phyloP scores from a whole-genome alignment of 2,329 filamentous ascomycete species.

The Nothophaeocryptopus gaeumannii region DNA sequence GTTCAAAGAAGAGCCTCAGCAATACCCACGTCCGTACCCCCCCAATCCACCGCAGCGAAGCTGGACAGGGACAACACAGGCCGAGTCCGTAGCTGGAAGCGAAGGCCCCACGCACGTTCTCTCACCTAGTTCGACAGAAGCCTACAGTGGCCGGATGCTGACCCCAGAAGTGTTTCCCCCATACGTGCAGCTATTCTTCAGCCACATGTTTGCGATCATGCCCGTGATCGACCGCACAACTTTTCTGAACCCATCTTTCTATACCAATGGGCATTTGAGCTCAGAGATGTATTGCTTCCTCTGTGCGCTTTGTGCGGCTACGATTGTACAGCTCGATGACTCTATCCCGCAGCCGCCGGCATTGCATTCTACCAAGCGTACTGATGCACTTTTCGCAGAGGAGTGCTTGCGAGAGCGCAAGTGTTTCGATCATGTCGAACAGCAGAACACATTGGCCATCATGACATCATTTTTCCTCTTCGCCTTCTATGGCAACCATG shows the following conservation, averaged over 20 bases:
- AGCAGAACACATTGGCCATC: conserved; percentile 29
- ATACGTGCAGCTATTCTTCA: conserved; percentile 36
- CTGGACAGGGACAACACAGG: conserved; percentile 21
- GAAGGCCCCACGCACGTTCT: conserved; percentile 21
- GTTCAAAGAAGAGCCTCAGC: conserved; percentile 12
- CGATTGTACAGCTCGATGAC: conserved; percentile 35
- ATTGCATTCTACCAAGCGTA: conserved; percentile 24
- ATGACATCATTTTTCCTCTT: conserved; percentile 39
- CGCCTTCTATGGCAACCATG: conserved; percentile 37
- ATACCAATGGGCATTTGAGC: conserved; percentile 23
- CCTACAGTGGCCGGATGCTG: conserved; percentile 23
- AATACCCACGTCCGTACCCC: conserved; percentile 5
- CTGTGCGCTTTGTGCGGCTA: conserved; percentile 35
- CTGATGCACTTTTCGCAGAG: conserved; percentile 34
- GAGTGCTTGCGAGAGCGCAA: conserved; percentile 35
- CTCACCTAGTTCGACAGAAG: conserved; percentile 23
- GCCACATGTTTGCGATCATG: conserved; percentile 38
- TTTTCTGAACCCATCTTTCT: conserved; percentile 31
- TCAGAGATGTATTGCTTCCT: conserved; percentile 34
- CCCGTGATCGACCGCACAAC: conserved; percentile 33
- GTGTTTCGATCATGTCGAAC: conserved; percentile 33
- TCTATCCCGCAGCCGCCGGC: conserved; percentile 30
- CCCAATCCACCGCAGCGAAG: conserved; percentile 13
- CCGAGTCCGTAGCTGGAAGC: conserved; percentile 21
- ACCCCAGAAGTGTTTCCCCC: conserved; percentile 31